Evolutionary conservation across 805 yeast species (phyloP).

Genomic region (Wickerhamomyces ciferrii): DNA sequence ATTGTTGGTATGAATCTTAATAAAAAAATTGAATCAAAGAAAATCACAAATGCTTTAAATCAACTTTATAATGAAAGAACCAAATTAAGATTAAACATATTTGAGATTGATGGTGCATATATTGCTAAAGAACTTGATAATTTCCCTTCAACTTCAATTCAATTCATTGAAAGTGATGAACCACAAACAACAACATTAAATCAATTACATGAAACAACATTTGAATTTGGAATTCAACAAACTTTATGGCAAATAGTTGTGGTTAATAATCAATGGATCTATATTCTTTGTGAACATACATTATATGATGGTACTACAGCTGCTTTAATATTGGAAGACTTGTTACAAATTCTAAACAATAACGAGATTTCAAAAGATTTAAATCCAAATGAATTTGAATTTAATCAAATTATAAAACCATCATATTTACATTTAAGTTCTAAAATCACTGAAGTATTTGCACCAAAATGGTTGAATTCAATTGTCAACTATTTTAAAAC

Average conservation of each 20-base stretch:
- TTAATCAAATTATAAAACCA: neutral
- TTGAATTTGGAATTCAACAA: neutral
- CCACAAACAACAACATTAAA: neutral
- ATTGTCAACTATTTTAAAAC: neutral
- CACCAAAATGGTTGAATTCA: neutral
- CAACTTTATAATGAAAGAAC: neutral
- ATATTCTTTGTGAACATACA: neutral
- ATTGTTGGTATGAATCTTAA: neutral
- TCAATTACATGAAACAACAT: neutral
- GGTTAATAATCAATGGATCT: neutral
- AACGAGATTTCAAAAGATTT: neutral
- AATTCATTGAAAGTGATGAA: neutral
- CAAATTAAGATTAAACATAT: neutral
- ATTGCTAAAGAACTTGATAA: neutral
- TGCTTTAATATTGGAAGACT: neutral
- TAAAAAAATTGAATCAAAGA: neutral
- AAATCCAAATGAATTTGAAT: neutral
- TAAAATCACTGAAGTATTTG: neutral
- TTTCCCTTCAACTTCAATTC: neutral
- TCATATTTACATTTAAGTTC: neutral
- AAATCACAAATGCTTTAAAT: neutral
- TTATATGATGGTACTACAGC: neutral
- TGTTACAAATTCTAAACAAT: neutral
- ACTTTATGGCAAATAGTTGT: neutral
- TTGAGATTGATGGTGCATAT: neutral